phyloP scores from a whole-genome alignment of 305 asterid genomes.

The Solanum hybrid region DNA sequence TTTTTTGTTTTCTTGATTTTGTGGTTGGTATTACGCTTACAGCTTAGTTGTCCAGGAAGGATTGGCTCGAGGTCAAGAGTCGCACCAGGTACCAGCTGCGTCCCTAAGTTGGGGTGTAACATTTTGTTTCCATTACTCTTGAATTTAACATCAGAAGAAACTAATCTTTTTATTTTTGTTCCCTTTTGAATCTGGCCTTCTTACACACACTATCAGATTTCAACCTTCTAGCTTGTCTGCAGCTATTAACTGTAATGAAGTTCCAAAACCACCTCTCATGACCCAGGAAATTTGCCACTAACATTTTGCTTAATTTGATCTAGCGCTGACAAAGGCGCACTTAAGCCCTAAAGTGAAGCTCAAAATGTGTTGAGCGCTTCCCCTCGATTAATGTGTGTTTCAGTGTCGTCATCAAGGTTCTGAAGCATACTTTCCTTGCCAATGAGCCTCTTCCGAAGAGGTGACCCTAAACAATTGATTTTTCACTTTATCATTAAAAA shows the following conservation, averaged over 20 bases:
- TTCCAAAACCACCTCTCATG: not conserved
- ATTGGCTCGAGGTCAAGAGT: not conserved
- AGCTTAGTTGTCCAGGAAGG: not conserved
- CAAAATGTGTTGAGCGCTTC: not conserved
- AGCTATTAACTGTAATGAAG: not conserved
- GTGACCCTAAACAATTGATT: not conserved
- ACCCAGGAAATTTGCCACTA: not conserved
- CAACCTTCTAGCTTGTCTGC: not conserved
- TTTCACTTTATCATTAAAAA: not conserved
- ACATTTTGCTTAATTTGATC: not conserved
- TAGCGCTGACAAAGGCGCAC: not conserved
- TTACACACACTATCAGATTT: not conserved
- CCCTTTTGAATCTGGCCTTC: not conserved
- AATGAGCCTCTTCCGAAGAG: not conserved
- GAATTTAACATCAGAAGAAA: not conserved
- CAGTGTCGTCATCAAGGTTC: not conserved
- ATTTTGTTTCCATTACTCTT: not conserved
- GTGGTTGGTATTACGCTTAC: not conserved
- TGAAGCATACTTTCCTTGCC: not conserved
- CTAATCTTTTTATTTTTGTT: not conserved
- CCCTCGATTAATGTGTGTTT: not conserved
- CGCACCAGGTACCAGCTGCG: not conserved
- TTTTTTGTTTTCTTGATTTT: not conserved
- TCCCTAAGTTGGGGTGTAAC: not conserved
- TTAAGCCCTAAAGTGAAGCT: not conserved